These are phyloP conservation scores for Talaromyces sp. DNA, from an alignment of 2,329 filamentous ascomycete species.

Conservation along the genomic window DNA sequence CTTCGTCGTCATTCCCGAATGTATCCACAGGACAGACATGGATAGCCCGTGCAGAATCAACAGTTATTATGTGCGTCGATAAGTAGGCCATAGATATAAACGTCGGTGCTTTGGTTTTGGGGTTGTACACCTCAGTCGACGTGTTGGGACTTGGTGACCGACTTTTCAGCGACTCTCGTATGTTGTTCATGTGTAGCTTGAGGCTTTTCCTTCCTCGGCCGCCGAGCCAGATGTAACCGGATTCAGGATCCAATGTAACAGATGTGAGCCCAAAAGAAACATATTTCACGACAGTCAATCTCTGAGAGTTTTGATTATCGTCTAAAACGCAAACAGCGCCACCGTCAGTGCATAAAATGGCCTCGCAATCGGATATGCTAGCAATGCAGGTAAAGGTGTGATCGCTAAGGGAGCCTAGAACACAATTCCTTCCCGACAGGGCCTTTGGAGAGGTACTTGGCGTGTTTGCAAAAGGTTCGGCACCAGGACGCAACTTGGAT, in stretches of 20 bases:
- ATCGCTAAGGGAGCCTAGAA: slow-evolving; percentile 77
- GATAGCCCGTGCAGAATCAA: slow-evolving; percentile 72
- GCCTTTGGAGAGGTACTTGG: slow-evolving; percentile 57
- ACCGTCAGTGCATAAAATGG: slow-evolving; percentile 79
- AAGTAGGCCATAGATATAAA: slow-evolving; percentile 68
- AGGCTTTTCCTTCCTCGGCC: slow-evolving; percentile 59
- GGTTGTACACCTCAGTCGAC: slow-evolving; percentile 15
- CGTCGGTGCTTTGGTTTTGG: slow-evolving; percentile 28
- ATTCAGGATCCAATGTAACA: slow-evolving; percentile 55
- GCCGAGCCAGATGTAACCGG: slow-evolving; percentile 61
- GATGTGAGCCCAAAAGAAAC: slow-evolving; percentile 66
- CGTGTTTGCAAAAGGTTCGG: slow-evolving; percentile 29
- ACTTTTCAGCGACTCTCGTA: slow-evolving; percentile 29
- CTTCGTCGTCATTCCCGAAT: slow-evolving; percentile 24
- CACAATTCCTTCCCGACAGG: slow-evolving; percentile 77
- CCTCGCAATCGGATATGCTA: slow-evolving; percentile 65
- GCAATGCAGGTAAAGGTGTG: slow-evolving; percentile 77
- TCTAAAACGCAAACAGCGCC: slow-evolving; percentile 89
- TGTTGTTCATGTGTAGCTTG: slow-evolving; percentile 39
- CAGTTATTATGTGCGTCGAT: slow-evolving; percentile 62
- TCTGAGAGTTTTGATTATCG: slow-evolving; percentile 67
- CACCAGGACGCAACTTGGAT: slow-evolving; percentile 55
- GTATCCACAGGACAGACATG: slow-evolving; percentile 53
- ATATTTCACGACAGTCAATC: slow-evolving; percentile 61
- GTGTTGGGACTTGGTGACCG: slow-evolving; percentile 22